A percentile compares a stretch with the other conserved stretches of the same genome.
phyloP scores from a whole-genome alignment of 176 grass and related monocot genomes.

The Rhipidocladum racemiflorum region DNA sequence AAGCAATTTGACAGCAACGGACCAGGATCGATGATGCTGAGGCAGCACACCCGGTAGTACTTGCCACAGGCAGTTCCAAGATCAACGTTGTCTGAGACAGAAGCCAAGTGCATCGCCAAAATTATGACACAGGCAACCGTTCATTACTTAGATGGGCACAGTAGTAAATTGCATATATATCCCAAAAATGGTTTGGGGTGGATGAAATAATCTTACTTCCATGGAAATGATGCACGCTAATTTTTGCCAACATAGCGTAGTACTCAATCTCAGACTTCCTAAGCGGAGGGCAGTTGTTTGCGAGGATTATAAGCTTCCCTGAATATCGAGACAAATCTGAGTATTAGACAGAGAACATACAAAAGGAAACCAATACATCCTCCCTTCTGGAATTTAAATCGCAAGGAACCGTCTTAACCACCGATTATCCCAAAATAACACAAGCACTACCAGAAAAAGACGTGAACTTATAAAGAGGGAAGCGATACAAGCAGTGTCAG shows the following conservation, averaged over 20 bases:
- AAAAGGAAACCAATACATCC: not conserved
- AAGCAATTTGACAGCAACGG: not conserved
- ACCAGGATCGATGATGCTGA: slow-evolving; percentile 95
- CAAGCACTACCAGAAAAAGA: not conserved
- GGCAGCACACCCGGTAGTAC: slow-evolving; percentile 90
- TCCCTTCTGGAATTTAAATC: not conserved
- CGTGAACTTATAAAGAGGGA: not conserved
- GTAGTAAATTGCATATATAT: not conserved
- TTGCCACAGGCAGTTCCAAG: slow-evolving; percentile 93
- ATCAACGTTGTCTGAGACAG: slow-evolving; percentile 82
- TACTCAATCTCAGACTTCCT: slow-evolving; percentile 98
- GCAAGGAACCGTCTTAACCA: not conserved
- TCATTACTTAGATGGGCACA: too few relatives aligned
- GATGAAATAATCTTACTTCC: slow-evolving; percentile 62
- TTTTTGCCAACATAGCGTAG: slow-evolving; percentile 93
- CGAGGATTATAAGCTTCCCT: slow-evolving; percentile 86
- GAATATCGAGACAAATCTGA: not conserved
- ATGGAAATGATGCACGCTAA: slow-evolving; percentile 90
- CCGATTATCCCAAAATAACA: not conserved
- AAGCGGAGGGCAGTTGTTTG: slow-evolving; percentile 93
- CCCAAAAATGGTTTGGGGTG: not conserved
- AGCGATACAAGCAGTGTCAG: too few relatives aligned
- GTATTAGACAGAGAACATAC: not conserved
- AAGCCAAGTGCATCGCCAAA: not conserved
- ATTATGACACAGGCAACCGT: not conserved